Evolutionary conservation across 192 early-diverging fungal species (phyloP).

Genomic region (Coemansia reversa): DNA sequence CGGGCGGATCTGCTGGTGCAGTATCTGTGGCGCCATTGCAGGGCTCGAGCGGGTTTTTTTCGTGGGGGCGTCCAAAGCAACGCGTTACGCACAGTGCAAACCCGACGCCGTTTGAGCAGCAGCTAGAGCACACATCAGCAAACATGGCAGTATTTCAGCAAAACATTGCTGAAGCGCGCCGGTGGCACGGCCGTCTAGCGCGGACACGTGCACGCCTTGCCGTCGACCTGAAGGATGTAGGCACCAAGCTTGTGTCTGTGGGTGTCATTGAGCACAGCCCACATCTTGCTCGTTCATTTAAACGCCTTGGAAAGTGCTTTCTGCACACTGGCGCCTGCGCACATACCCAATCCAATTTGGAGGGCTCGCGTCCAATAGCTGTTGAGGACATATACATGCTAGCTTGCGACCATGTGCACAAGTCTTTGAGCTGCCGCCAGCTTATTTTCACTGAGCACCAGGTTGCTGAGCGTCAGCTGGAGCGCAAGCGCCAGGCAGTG

Average conservation of each 20-base stretch:
- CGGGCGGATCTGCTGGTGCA: slow-evolving; percentile 14
- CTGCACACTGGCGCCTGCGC: slow-evolving; percentile 34
- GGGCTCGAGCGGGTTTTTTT: slow-evolving; percentile 32
- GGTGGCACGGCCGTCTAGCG: slow-evolving; percentile 53
- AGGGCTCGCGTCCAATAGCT: slow-evolving; percentile 48
- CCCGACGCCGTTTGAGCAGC: slow-evolving; percentile 39
- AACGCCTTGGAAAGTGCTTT: slow-evolving; percentile 49
- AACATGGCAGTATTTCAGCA: slow-evolving; percentile 43
- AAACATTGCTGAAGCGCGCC: slow-evolving; percentile 30
- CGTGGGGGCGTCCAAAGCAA: slow-evolving; percentile 33
- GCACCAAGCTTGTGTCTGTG: slow-evolving; percentile 43
- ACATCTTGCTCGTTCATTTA: slow-evolving; percentile 32
- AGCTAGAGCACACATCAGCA: slow-evolving; percentile 32
- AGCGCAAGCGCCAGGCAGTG: slow-evolving; percentile 53
- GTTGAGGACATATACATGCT: slow-evolving; percentile 36
- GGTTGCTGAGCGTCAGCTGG: slow-evolving; percentile 47
- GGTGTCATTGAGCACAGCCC: slow-evolving; percentile 44
- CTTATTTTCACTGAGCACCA: slow-evolving; percentile 54
- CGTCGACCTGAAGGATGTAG: slow-evolving; percentile 29
- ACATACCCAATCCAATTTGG: slow-evolving; percentile 43
- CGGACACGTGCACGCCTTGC: slow-evolving; percentile 41
- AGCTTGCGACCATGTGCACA: slow-evolving; percentile 46
- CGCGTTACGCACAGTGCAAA: slow-evolving; percentile 27
- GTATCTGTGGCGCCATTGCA: slow-evolving; percentile 30
- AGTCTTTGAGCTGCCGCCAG: slow-evolving; percentile 45